Base-by-base conservation (phyloP, 208 protist genomes). In the Novymonas esmeraldas region DNA sequence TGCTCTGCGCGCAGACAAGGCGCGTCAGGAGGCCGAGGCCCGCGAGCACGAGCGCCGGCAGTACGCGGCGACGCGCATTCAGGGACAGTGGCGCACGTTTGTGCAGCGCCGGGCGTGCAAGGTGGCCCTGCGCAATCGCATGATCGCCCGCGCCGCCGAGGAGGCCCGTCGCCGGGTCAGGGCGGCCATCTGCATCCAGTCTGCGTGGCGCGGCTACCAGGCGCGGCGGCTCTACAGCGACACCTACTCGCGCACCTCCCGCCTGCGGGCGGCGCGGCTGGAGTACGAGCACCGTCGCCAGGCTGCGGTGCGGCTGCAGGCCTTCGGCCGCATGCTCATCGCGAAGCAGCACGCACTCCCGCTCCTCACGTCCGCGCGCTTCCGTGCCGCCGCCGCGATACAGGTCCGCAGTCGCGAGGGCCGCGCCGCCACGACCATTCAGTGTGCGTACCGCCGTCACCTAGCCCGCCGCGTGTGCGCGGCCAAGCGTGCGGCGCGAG, bases 311-410 rank as follows among this genome's bases (percentile, higher is more conserved):
- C 85, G 76, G 41, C 58, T 95, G 22, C 90, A 95, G 71, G 72
- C 87, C 0, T 92, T 92, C 57, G 84, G 76, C 14, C 77, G 90
- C 29, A 82, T 81, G 76, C 66, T 95, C 50, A 82, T 89, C 52
- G 79, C 67, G 11, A 58, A 64, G 41, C 52, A 78, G 18, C 64
- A 75, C 13, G 55, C 75, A 0, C 38, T 73, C 4, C 70, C 82
- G 11, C 46, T 78, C 1, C 79, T 95, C 28, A 81, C 68, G 20
- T 46, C 56, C 10, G 83, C 85, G 10, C 78, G 87, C 18, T 58
- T 78, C 14, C 81, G 80, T 24, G 87, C 81, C 14, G 90, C 87
- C 2, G 52, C 78, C 24, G 76, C 73, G 20, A 85, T 92, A 46
- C 64, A 69, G 49, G 69, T 63, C 22, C 64, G 57, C 29, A 64